These are phyloP conservation scores for Lactuca saligna DNA, from an alignment of 129 eudicot genomes.

Conservation along the genomic window DNA sequence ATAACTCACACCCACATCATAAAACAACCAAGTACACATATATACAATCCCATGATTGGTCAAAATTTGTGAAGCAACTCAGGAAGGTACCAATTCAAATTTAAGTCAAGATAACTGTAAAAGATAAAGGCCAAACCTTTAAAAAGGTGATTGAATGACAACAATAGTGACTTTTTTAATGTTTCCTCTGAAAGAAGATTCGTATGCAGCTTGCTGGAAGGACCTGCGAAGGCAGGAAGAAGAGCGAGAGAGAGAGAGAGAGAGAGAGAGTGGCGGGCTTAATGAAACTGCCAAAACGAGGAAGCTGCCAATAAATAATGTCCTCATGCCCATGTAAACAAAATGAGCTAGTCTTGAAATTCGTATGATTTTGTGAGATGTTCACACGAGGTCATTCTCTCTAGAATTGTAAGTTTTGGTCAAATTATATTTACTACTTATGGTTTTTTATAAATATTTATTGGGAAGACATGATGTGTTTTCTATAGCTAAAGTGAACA, in stretches of 20 bases:
- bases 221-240: slow-evolving; percentile 28
- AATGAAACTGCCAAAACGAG: slow-evolving; percentile 19
- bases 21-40: slow-evolving; percentile 10
- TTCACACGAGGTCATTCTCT: slow-evolving; percentile 32
- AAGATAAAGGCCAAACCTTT: slow-evolving; percentile 34
- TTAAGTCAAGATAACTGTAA: slow-evolving; percentile 21
- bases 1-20: slow-evolving; percentile 17
- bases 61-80: slow-evolving; percentile 16
- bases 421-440: slow-evolving; percentile 3
- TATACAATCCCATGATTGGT: slow-evolving; percentile 14
- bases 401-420: slow-evolving; percentile 22
- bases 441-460: background rate
- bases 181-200: slow-evolving; percentile 25
- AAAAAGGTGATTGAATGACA: slow-evolving; percentile 19
- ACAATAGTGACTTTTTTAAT: slow-evolving; percentile 14
- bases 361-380: background rate
- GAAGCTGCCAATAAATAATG: slow-evolving; percentile 24
- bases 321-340: slow-evolving; percentile 2
- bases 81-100: slow-evolving; percentile 11
- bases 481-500: background rate
- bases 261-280: slow-evolving; percentile 22
- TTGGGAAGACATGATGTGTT: background rate
- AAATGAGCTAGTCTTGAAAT: slow-evolving; percentile 9
- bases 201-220: slow-evolving; percentile 28
- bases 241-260: background rate